These are phyloP conservation scores for Lathyrus oleraceus DNA, from an alignment of 306 rosid species.

Conservation along the genomic window DNA sequence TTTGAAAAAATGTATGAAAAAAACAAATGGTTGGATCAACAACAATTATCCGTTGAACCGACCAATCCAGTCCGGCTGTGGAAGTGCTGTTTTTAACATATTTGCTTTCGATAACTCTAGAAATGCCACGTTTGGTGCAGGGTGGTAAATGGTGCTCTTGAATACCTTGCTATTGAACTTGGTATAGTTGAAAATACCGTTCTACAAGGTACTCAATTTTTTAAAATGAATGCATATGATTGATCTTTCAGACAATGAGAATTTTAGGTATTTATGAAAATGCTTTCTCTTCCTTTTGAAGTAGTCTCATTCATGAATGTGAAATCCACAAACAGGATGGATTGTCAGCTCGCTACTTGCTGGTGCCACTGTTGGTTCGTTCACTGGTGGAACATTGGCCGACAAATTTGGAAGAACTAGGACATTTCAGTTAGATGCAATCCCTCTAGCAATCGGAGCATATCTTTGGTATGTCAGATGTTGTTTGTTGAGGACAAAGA, in stretches of 20 bases:
- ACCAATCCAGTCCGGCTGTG: no score
- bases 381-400: conserved; percentile 96
- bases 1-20: no score
- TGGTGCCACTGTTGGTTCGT: conserved; percentile 93
- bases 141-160: conserved; percentile 97
- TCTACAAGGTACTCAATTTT: conserved; percentile 59
- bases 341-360: conserved; percentile 83
- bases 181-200: conserved; percentile 75
- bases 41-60: no score
- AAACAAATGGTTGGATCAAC: no score
- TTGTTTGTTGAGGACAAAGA: background rate
- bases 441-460: conserved; percentile 83
- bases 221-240: background rate
- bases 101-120: conserved; percentile 16
- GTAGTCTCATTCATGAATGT: conserved; percentile 26
- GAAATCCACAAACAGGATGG: conserved; percentile 72
- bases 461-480: conserved; percentile 65
- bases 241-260: conserved; percentile 11
- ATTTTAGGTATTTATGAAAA: background rate
- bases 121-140: conserved; percentile 50
- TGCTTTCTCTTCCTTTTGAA: background rate
- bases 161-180: conserved; percentile 89
- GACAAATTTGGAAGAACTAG: conserved; percentile 89
- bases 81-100: background rate
- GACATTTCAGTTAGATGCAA: conserved; percentile 88